Base-by-base conservation (phyloP, 1,139 yeast species). In the Candida tetrigidarum region DNA sequence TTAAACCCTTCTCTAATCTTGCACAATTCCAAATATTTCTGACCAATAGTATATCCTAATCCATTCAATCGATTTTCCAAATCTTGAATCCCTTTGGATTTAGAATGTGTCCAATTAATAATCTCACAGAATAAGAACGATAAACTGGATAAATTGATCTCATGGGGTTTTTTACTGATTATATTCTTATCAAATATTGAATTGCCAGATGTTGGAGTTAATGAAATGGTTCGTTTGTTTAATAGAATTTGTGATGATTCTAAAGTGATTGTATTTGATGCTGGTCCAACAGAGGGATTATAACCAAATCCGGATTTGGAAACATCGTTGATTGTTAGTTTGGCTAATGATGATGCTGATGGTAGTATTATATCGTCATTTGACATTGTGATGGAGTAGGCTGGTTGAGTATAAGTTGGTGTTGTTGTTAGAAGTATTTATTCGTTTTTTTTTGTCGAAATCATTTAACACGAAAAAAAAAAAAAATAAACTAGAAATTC, bases 61-160 rank as follows among this genome's bases (percentile, higher is more conserved):
- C 84, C 81, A 57, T 86, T 87, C 46, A 93, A 74, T 51, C 87
- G 74, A 25, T 80, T 73, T 59, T 92, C 97, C 44, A 93, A 73
- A 53, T 91, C 93, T 50, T 81, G 85, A 30, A 89, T 76, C 7
- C 93, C 93, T 47, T 78, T 81, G 9, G 90, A 80, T 43, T 79
- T 75, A 46, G 74, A 71, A 46, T 84, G 86, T 35, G 81, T 69
- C 76, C 87, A 83, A 54, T 81, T 83, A 16, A 90, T 84, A 26
- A 86, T 77, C 55, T 86, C 95, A 59, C 86, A 72, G 59, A 87
- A 88, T 18, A 90, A 66, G 54, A 83, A 86, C 28, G 91, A 80
- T 47, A 90, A 69, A 2, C 91, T 74, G 8, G 89, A 75, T 23
- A 86, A 60, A 50, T 83, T 83, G 30, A 87, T 83, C 47, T 87